Conservation (phyloP, 176 grass and related monocot species). For the Urochloa ruziziensis region DNA sequence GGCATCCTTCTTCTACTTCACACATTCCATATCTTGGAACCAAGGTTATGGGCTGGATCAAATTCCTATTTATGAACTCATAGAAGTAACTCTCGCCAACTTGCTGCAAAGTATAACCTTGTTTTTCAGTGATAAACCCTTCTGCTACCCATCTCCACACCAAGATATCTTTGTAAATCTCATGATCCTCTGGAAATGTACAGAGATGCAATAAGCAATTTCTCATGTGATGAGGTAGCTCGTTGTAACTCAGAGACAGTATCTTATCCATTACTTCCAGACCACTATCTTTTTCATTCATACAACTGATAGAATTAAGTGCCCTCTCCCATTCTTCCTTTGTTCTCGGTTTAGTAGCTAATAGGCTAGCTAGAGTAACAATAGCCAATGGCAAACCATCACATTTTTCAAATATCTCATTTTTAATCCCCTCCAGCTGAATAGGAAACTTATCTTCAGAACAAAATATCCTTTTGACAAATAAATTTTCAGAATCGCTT, state of each 20-base stretch:
- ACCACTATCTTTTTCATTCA: neutral
- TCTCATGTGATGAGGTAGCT: neutral
- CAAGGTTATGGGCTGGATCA: neutral
- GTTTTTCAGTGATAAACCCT: neutral
- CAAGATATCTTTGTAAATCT: neutral
- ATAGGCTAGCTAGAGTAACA: neutral
- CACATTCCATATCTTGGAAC: neutral
- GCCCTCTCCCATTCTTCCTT: neutral
- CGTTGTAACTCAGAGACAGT: neutral
- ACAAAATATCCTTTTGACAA: neutral
- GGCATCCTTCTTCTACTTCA: neutral
- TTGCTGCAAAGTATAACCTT: neutral
- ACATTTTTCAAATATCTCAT: neutral
- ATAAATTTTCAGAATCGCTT: neutral
- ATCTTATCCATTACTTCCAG: neutral
- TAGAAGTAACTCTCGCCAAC: neutral
- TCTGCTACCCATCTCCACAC: neutral
- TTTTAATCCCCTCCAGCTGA: constrained; percentile 1
- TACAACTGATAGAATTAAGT: neutral
- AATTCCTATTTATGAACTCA: neutral
- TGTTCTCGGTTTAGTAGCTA: neutral
- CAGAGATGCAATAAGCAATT: neutral
- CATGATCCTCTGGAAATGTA: neutral
- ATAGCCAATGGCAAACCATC: neutral
- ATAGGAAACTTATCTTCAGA: neutral